Base-by-base conservation (phyloP, 306 rosid genomes). In the Fragaria nilgerrensis region DNA sequence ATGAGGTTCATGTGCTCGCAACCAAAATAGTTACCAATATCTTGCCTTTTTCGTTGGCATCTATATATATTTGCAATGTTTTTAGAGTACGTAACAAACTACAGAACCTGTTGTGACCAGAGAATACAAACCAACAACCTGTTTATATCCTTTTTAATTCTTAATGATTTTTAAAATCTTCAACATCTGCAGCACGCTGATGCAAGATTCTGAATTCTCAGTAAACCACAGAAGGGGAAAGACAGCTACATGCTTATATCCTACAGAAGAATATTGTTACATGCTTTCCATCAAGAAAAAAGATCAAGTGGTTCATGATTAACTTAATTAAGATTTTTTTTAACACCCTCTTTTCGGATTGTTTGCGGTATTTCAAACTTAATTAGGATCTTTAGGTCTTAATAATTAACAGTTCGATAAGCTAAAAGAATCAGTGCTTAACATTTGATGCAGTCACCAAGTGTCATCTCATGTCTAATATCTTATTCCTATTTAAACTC, bases 61-160 rank as follows among this genome's bases (percentile, higher is more conserved):
- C 27, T 13, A 1, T n/a, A 32, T 43, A 29, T 50, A 10, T 10
- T 53, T 29, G 19, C 66, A 37, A 3, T 34, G 47, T 52, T 5
- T 32, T 70, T 16, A 47, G 19, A 2, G 74, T 1, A 32, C 36
- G 36, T 70, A 17, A 50, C 59, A 19, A 52, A 19, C 23, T 19
- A 19, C 59, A 50, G 17, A 19, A 52, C 9, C 56, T 50, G n/a
- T 39, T 39, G 43, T 53, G 7, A 52, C 10, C 23, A 19, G 7
- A 52, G 23, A 52, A 49, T 19, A 53, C 59, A 53, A 55, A 55
- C 61, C 61, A 71, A 29, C 75, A 49, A 49, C 62, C 75, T 65
- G 44, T 7, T 34, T 19, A 59, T 59, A 59, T 59, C 65, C 65
- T 29, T 23, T 59, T 58, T 4, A 49, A 3, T 5, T 4, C 36